These are phyloP conservation scores for Periconia sp. DNA, from an alignment of 2,329 filamentous ascomycete genomes.

Conservation along the genomic window DNA sequence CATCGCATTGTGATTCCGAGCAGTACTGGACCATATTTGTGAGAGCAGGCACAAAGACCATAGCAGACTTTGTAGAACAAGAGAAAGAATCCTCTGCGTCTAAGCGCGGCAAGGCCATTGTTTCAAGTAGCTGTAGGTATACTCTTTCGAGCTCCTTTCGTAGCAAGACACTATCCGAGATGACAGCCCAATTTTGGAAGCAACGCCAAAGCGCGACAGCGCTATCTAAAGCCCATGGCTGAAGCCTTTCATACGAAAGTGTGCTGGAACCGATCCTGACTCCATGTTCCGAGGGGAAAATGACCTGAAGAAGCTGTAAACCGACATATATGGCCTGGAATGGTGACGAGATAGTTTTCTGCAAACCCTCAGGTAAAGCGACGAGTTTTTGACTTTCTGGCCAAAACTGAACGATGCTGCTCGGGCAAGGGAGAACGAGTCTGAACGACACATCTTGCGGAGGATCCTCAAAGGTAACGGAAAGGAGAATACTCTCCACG, in stretches of 20 bases:
- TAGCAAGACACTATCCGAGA: slow-evolving; percentile 10
- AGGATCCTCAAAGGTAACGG: slow-evolving; percentile 37
- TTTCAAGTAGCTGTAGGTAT: slow-evolving; percentile 29
- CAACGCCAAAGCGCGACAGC: slow-evolving; percentile 26
- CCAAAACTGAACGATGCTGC: slow-evolving; percentile 41
- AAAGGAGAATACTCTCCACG: slow-evolving; percentile 46
- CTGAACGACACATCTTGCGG: slow-evolving; percentile 25
- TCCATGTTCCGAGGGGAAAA: slow-evolving; percentile 10
- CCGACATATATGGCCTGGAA: slow-evolving; percentile 28
- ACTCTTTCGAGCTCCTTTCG: slow-evolving; percentile 21
- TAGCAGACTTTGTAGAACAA: slow-evolving; percentile 22
- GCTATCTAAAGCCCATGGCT: slow-evolving; percentile 30
- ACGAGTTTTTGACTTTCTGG: slow-evolving; percentile 43
- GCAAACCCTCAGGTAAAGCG: slow-evolving; percentile 45
- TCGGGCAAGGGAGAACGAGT: slow-evolving; percentile 43
- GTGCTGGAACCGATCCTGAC: not conserved
- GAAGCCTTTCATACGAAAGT: slow-evolving; percentile 16
- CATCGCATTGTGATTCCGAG: slow-evolving; percentile 14
- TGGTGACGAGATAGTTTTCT: slow-evolving; percentile 30
- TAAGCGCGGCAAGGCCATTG: slow-evolving; percentile 9
- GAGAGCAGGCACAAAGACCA: slow-evolving; percentile 20
- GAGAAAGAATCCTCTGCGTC: slow-evolving; percentile 6
- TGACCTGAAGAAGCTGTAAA: slow-evolving; percentile 24
- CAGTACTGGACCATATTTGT: slow-evolving; percentile 21
- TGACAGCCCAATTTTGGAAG: slow-evolving; percentile 23